These are phyloP conservation scores for Penicillium paneum DNA, from an alignment of 2,329 filamentous ascomycete genomes.

Conservation along the genomic window DNA sequence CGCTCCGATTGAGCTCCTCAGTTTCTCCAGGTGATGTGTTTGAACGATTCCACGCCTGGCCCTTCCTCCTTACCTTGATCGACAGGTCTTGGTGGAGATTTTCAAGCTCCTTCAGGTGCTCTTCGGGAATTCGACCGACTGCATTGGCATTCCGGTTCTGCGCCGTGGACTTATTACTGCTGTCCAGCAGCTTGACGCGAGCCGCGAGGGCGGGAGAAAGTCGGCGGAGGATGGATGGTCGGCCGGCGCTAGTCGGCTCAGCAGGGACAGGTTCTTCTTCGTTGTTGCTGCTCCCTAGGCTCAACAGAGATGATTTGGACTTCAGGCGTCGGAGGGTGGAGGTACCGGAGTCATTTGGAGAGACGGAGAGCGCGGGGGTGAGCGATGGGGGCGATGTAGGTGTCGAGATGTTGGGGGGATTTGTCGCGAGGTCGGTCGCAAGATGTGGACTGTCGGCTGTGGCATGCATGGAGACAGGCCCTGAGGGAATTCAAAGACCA, in stretches of 20 bases:
- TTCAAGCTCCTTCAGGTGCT: slow-evolving; percentile 43
- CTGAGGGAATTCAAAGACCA: slow-evolving; percentile 14
- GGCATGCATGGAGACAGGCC: slow-evolving; percentile 38
- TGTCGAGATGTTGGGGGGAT: slow-evolving; percentile 27
- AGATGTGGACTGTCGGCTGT: slow-evolving; percentile 33
- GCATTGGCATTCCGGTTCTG: slow-evolving; percentile 23
- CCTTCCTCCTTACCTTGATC: slow-evolving; percentile 38
- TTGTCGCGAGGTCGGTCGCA: slow-evolving; percentile 27
- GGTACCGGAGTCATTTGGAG: slow-evolving; percentile 27
- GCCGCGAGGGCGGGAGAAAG: slow-evolving; percentile 44
- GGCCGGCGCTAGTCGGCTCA: slow-evolving; percentile 21
- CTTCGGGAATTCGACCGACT: slow-evolving; percentile 41
- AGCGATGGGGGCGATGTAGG: slow-evolving; percentile 25
- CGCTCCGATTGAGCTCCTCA: slow-evolving; percentile 17
- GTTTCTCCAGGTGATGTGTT: slow-evolving; percentile 13
- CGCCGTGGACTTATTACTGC: slow-evolving; percentile 28
- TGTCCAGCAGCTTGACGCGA: slow-evolving; percentile 43
- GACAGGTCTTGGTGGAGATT: slow-evolving; percentile 39
- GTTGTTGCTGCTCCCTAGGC: slow-evolving; percentile 33
- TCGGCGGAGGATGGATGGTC: slow-evolving; percentile 40
- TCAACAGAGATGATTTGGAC: slow-evolving; percentile 38
- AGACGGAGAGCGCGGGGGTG: slow-evolving; percentile 29
- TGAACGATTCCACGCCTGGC: slow-evolving; percentile 36
- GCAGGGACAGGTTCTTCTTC: slow-evolving; percentile 26
- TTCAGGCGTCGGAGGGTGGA: slow-evolving; percentile 32